phyloP scores from a whole-genome alignment of 2,329 filamentous ascomycete genomes.

The Leptographium galeiforme region DNA sequence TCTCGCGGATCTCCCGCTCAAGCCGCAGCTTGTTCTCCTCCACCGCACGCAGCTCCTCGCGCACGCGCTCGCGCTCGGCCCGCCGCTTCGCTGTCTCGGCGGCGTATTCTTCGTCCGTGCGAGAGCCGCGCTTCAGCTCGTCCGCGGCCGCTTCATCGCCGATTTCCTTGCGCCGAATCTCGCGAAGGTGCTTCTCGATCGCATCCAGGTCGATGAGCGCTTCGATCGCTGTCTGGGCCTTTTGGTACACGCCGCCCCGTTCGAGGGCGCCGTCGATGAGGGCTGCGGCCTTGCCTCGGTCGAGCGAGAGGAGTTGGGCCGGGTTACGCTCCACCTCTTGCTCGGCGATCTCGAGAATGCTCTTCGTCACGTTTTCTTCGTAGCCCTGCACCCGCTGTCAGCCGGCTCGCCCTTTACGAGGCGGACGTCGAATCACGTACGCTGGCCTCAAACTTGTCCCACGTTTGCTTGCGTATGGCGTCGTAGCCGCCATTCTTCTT shows the following conservation, averaged over 20 bases:
- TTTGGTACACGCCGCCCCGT: conserved; percentile 61
- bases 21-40: conserved; percentile 49
- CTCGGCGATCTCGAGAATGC: conserved; percentile 57
- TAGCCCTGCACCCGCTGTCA: conserved; percentile 39
- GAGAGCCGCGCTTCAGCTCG: conserved; percentile 52
- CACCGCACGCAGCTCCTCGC: conserved; percentile 45
- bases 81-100: conserved; percentile 49
- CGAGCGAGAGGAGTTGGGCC: conserved; percentile 55
- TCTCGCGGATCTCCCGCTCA: conserved; percentile 40
- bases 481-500: conserved; percentile 83
- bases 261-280: conserved; percentile 69
- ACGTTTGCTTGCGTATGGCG: conserved; percentile 60
- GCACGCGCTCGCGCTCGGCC: conserved; percentile 45
- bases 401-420: neutral
- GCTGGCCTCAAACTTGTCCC: conserved; percentile 59
- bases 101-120: conserved; percentile 62
- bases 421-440: conserved; percentile 28
- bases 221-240: conserved; percentile 54
- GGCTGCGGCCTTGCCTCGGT: conserved; percentile 59
- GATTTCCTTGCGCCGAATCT: conserved; percentile 53
- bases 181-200: conserved; percentile 57
- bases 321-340: conserved; percentile 65
- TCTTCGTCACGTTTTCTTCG: conserved; percentile 51
- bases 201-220: conserved; percentile 52
- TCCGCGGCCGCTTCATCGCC: conserved; percentile 54